Base-by-base conservation (phyloP, 2,329 filamentous ascomycete genomes). In the Colletotrichum euphorbiae region DNA sequence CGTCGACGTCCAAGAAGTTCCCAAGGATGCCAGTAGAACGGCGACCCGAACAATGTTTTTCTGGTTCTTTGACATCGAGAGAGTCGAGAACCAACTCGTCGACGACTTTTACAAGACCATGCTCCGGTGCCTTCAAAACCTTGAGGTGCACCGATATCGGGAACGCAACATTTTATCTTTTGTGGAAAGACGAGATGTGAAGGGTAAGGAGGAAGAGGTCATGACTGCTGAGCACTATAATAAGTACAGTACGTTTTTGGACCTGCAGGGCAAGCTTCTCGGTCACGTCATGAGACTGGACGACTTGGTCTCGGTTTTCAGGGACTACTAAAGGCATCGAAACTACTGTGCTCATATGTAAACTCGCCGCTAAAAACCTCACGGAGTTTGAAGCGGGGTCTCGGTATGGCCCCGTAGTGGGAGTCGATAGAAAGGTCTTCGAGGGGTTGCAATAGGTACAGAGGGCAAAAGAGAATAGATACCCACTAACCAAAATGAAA, bases 1-100 rank as follows among this genome's bases (percentile, higher is more conserved):
- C 69, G 89, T 97, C 12, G 93, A 98, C 72, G 89, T 97, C 6
- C 96, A 99, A 78, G 96, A 99, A 81, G 91, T 99, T 0, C 96
- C 96, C 0, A 92, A 93, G 72, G 95, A 98, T 74, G 91, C 91
- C 71, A 91, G 90, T 70, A 90, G 94, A 38, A 88, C 92, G 73
- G 93, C 94, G 0, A 92, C 90, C 70, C 89, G 93, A 59, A 97
- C 94, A 0, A 87, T 97, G 24, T 98, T 94, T 77, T 88, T 98
- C 63, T 98, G 94, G 90, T 97, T 90, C 83, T 97, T 93, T 78
- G 94, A 98, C 76, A 83, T 87, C 11, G 89, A 93, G 51, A 88
- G 92, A 52, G 90, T 91, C 6, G 83, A 90, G 55, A 85, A 87
- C 19, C 87, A 91, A 69, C 81, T 97, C 1, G 80, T 97, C 11